A percentile compares a stretch with the other conserved stretches of the same genome.
Conservation (phyloP, 345 rosid genomes). For the Eucalyptus marginata region DNA sequence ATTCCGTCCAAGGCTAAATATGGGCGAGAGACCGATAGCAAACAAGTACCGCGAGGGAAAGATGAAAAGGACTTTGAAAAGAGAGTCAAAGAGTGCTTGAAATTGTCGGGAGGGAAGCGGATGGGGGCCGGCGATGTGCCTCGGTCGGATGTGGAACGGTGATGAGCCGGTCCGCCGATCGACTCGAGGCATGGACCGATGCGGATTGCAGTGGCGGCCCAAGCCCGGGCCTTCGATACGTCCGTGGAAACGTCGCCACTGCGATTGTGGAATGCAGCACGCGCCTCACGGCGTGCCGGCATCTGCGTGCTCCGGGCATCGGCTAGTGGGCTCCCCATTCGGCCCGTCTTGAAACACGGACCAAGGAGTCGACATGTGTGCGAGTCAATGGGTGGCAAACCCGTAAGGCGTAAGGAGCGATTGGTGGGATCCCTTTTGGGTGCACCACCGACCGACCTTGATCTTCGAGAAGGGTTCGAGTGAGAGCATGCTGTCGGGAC, state of each 20-base stretch:
- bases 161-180: no score
- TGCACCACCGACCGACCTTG: not conserved
- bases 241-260: not conserved
- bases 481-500: no score
- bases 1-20: no score
- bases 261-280: not conserved
- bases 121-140: not conserved
- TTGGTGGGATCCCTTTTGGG: not conserved
- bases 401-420: not conserved
- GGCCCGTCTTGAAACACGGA: conserved; percentile 38
- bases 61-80: no score
- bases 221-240: not conserved
- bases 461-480: not conserved
- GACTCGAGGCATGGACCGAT: not conserved
- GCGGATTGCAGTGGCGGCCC: not conserved
- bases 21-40: no score
- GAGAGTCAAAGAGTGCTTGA: no score
- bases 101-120: not conserved
- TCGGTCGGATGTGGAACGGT: no score
- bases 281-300: not conserved
- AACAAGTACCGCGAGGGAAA: no score
- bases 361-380: conserved; percentile 15
- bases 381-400: not conserved
- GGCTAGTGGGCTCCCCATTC: conserved; percentile 17
- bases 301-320: not conserved